phyloP scores from a whole-genome alignment of 768 basidiomycete species.

The Phanerochaete carnosa region DNA sequence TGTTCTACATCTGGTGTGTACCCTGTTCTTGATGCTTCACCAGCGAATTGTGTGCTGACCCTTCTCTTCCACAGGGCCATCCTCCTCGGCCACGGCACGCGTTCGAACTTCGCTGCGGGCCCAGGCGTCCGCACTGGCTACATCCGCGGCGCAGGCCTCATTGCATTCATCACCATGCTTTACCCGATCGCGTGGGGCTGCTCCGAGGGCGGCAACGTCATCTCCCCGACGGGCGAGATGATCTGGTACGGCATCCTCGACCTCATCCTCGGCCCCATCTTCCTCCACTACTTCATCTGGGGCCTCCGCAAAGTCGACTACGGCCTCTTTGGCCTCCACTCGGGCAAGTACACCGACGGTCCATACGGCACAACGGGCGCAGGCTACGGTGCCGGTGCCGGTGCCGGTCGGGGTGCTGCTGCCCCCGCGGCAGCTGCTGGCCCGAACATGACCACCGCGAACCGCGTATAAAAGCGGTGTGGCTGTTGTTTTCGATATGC shows the following conservation, averaged over 20 bases:
- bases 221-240: conserved; percentile 52
- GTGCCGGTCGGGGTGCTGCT: not conserved
- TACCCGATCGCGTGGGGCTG: conserved; percentile 60
- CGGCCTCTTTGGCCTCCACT: conserved; percentile 24
- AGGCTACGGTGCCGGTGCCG: conserved; percentile 7
- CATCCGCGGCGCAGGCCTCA: conserved; percentile 33
- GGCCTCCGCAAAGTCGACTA: conserved; percentile 26
- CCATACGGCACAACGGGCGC: conserved; percentile 15
- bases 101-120: conserved; percentile 24
- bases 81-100: conserved; percentile 26
- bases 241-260: conserved; percentile 52
- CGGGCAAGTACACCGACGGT: conserved; percentile 24
- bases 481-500: too few species aligned
- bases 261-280: conserved; percentile 37
- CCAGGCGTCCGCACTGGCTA: conserved; percentile 25
- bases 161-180: conserved; percentile 50
- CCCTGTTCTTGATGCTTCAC: conserved; percentile 2
- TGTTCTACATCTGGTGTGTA: conserved; percentile 48
- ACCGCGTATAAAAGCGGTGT: not conserved
- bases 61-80: conserved; percentile 8
- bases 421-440: not conserved
- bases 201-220: conserved; percentile 50
- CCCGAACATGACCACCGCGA: not conserved
- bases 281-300: conserved; percentile 28
- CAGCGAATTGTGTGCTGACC: not conserved